Evolutionary conservation across 176 grass and related monocot species (phyloP), one percentile per base, ranked within the genome.

Genomic region (Avena eriantha): DNA sequence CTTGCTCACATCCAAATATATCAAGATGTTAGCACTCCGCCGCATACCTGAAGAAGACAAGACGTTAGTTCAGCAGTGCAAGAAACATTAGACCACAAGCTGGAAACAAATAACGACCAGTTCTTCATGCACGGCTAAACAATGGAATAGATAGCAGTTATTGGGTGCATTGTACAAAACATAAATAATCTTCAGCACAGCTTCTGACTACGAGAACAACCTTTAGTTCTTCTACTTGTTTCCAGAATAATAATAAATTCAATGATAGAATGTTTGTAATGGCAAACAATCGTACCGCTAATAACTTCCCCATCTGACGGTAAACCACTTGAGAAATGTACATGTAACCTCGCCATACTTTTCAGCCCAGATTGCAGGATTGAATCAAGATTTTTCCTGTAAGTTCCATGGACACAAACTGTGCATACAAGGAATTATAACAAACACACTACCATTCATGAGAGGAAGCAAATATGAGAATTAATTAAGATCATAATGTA

Each of bases 331-430:
- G 96, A 95, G 90, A 98, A 98, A 75, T 98, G 96, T 26, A 92
- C 92, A 72, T 98, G 96, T 79, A 98, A 66, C 79, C 96, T 95
- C 13, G 64, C 75, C 90, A 95, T 95, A 17, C 92, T 83, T 50
- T 92, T 95, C 39, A 98, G 72, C 56, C 96, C 93, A 92, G 82
- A 84, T 76, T 89, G 79, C 80, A 95, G 82, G 60, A 98, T 98
- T 0, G 90, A 98, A 29, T 95, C 88, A 15, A 98, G 79, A 76
- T 95, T 92, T 75, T 82, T 95, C 80, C 80, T 93, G 49, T 92
- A 94, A 81, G 96, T 95, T 68, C 93, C 93, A 88, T 98, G 92
- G 73, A 95, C 88, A 89, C 96, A 98, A 63, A 98, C 93, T 98
- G 35, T 29, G 77, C 5, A 69, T 73, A 49, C 34, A 64, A 92